These are phyloP conservation scores for Pestalotiopsis sp. DNA, from an alignment of 2,329 filamentous ascomycete species.

Conservation along the genomic window DNA sequence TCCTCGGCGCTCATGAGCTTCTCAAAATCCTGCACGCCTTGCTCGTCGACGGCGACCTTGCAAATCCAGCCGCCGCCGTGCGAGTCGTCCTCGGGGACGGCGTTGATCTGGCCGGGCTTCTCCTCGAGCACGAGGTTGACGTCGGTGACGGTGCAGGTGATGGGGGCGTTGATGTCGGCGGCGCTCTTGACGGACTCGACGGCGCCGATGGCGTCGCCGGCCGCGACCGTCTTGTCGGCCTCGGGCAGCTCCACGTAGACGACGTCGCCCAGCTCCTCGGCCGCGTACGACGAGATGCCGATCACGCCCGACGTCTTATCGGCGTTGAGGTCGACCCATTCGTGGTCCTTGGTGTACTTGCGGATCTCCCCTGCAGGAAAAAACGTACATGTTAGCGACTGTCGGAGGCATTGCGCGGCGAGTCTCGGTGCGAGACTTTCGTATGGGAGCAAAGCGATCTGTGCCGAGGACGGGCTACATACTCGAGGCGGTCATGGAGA, in stretches of 20 bases:
- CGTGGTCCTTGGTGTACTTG: constrained; percentile 95
- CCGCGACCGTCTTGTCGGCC: constrained; percentile 64
- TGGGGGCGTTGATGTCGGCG: constrained; percentile 92
- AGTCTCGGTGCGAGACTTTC: background rate
- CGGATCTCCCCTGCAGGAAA: constrained; percentile 60
- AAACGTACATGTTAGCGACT: background rate
- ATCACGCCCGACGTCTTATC: constrained; percentile 80
- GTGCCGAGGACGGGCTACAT: constrained; percentile 21
- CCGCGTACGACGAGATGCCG: constrained; percentile 90
- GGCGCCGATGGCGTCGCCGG: constrained; percentile 86
- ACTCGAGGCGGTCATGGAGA: constrained; percentile 49
- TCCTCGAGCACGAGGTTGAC: constrained; percentile 78
- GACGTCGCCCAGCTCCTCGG: constrained; percentile 90
- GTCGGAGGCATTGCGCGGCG: background rate
- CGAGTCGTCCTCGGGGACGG: constrained; percentile 78
- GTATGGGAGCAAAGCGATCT: constrained; percentile 23
- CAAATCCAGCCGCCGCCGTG: constrained; percentile 88
- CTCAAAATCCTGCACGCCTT: constrained; percentile 68
- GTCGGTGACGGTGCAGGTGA: constrained; percentile 74
- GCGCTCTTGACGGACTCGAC: constrained; percentile 98
- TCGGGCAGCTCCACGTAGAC: constrained; percentile 95
- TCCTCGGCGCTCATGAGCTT: constrained; percentile 74
- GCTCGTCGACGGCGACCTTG: constrained; percentile 76
- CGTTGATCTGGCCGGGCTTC: constrained; percentile 85
- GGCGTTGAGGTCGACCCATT: constrained; percentile 90